phyloP scores from a whole-genome alignment of 768 basidiomycete species.

The Suillus plorans region DNA sequence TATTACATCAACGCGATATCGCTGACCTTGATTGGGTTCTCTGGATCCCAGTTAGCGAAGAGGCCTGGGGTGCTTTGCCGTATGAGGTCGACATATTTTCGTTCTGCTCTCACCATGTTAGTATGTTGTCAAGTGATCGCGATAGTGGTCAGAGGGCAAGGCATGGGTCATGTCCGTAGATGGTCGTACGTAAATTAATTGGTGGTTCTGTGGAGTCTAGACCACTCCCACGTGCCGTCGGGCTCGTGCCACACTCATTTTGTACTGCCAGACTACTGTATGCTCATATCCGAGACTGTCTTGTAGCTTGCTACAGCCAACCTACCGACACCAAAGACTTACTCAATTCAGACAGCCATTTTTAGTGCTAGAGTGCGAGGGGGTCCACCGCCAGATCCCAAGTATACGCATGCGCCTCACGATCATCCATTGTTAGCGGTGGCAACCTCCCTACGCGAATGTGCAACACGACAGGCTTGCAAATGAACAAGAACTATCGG shows the following conservation, averaged over 20 bases:
- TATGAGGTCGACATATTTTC: conserved; percentile 38
- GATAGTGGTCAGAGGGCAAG: not conserved
- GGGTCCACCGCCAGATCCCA: no score
- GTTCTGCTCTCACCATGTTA: conserved; percentile 1
- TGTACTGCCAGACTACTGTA: no score
- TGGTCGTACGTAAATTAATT: no score
- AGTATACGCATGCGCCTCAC: no score
- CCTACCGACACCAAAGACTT: no score
- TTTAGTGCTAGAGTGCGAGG: no score
- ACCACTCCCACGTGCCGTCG: not conserved
- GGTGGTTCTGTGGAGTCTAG: not conserved
- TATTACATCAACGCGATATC: not conserved
- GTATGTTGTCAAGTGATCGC: not conserved
- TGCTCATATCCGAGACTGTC: no score
- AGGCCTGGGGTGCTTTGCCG: conserved; percentile 21
- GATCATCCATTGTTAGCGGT: no score
- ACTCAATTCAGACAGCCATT: no score
- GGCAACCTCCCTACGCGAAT: no score
- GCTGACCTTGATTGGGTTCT: conserved; percentile 30
- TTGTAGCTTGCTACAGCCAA: no score
- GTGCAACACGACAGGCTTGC: not conserved
- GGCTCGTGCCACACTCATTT: not conserved
- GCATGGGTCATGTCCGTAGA: not conserved
- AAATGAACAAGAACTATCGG: not conserved
- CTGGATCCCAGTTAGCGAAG: conserved; percentile 39